phyloP scores from a whole-genome alignment of 306 rosid species.

The Coriaria nepalensis region DNA sequence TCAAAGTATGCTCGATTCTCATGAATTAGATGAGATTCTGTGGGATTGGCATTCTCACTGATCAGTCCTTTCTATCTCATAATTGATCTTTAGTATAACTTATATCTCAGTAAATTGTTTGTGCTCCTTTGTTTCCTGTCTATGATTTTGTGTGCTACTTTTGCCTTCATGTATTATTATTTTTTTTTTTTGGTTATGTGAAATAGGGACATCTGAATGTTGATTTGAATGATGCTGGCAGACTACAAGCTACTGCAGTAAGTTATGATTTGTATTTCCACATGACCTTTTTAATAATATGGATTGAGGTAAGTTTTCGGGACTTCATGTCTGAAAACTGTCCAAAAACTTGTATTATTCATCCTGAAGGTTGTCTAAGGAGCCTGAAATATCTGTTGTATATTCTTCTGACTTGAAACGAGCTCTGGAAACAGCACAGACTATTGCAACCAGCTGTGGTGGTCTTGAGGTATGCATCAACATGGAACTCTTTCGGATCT shows the following conservation, averaged over 20 bases:
- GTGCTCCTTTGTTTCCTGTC: slow-evolving; percentile 10
- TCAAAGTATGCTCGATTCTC: too few species aligned
- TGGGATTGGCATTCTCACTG: too few species aligned
- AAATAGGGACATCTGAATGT: slow-evolving; percentile 81
- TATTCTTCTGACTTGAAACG: slow-evolving; percentile 86
- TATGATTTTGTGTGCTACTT: not conserved
- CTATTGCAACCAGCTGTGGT: slow-evolving; percentile 62
- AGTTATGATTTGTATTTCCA: slow-evolving; percentile 18
- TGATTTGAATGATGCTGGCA: slow-evolving; percentile 78
- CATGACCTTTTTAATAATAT: slow-evolving; percentile 7
- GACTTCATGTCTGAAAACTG: slow-evolving; percentile 4
- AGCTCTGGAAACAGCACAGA: slow-evolving; percentile 77
- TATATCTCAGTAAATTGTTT: not conserved
- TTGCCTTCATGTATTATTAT: slow-evolving; percentile 10
- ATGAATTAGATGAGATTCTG: too few species aligned
- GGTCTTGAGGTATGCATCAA: slow-evolving; percentile 49
- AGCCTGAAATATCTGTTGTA: slow-evolving; percentile 43
- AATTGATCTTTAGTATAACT: too few species aligned
- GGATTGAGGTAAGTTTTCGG: not conserved
- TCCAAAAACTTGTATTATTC: slow-evolving; percentile 6
- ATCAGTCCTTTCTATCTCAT: too few species aligned
- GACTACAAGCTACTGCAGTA: slow-evolving; percentile 77
- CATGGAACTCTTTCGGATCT: not conserved
- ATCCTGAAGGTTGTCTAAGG: slow-evolving; percentile 69
- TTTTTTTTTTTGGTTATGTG: slow-evolving; percentile 9